phyloP scores from a whole-genome alignment of 441 rosid species.

The Corymbia calophylla region DNA sequence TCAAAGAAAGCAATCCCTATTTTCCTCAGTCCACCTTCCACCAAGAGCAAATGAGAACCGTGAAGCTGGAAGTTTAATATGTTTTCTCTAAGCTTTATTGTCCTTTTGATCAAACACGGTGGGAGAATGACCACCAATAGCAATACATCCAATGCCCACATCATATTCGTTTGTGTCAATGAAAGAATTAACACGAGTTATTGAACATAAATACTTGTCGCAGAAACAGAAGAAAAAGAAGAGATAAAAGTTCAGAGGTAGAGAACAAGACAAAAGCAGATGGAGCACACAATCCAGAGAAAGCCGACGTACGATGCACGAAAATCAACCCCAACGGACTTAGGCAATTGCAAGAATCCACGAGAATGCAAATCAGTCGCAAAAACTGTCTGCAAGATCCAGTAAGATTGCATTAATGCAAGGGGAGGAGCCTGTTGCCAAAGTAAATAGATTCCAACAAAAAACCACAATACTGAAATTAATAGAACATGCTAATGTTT shows the following conservation, averaged over 20 bases:
- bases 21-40: background rate
- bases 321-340: slow-evolving; percentile 91
- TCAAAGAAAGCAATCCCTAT: background rate
- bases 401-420: slow-evolving; percentile 2
- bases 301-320: slow-evolving; percentile 80
- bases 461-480: background rate
- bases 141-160: background rate
- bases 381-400: slow-evolving; percentile 69
- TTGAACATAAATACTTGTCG: background rate
- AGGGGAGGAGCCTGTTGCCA: background rate
- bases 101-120: background rate
- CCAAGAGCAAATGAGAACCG: background rate
- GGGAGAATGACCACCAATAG: background rate
- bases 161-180: background rate
- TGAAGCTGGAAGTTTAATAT: background rate
- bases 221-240: background rate
- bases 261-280: background rate
- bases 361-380: slow-evolving; percentile 92
- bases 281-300: background rate
- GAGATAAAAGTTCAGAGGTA: background rate
- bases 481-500: background rate
- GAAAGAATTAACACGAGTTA: background rate
- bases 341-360: slow-evolving; percentile 77
- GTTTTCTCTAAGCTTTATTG: background rate
- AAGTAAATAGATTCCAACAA: background rate